A percentile compares a stretch with the other conserved stretches of the same genome.
phyloP scores from a whole-genome alignment of 2,329 filamentous ascomycete species.

The Pestalotiopsis sp. region DNA sequence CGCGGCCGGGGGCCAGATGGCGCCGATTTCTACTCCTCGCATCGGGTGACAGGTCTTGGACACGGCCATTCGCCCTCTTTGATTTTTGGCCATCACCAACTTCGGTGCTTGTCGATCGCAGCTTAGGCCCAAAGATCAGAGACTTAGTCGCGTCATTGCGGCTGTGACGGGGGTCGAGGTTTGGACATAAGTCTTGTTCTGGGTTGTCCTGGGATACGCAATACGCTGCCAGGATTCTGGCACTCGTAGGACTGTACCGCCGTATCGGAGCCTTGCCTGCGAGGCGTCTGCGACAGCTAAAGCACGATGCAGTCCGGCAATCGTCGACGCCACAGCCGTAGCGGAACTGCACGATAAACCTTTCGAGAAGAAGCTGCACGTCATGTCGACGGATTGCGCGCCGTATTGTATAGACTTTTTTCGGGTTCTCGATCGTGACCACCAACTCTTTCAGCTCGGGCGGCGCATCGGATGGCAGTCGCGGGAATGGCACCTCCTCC shows the following conservation, averaged over 20 bases:
- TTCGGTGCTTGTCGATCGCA: constrained; percentile 25
- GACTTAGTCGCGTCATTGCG: constrained; percentile 49
- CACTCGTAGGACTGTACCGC: constrained; percentile 79
- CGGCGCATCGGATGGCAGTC: constrained; percentile 63
- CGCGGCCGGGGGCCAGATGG: not conserved
- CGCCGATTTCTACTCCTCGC: not conserved
- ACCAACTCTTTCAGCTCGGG: constrained; percentile 57
- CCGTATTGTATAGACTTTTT: constrained; percentile 62
- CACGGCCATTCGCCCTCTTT: constrained; percentile 16
- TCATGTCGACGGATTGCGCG: constrained; percentile 63
- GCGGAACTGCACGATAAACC: constrained; percentile 81
- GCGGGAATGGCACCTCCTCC: constrained; percentile 62
- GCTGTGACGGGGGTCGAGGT: constrained; percentile 44
- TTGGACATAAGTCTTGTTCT: constrained; percentile 67
- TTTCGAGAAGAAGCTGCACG: constrained; percentile 70
- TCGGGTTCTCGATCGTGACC: constrained; percentile 63
- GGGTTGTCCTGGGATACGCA: constrained; percentile 81
- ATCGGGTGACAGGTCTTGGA: constrained; percentile 7
- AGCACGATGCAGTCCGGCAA: constrained; percentile 78
- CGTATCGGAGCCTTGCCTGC: constrained; percentile 71
- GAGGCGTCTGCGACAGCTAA: constrained; percentile 73
- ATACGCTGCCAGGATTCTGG: constrained; percentile 78
- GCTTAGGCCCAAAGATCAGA: constrained; percentile 47
- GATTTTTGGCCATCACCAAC: constrained; percentile 14
- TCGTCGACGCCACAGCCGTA: constrained; percentile 72